Percentiles rank a stretch among this genome's conserved stretches.
phyloP scores from a whole-genome alignment of 305 asterid genomes.

The Plantago lanceolata region DNA sequence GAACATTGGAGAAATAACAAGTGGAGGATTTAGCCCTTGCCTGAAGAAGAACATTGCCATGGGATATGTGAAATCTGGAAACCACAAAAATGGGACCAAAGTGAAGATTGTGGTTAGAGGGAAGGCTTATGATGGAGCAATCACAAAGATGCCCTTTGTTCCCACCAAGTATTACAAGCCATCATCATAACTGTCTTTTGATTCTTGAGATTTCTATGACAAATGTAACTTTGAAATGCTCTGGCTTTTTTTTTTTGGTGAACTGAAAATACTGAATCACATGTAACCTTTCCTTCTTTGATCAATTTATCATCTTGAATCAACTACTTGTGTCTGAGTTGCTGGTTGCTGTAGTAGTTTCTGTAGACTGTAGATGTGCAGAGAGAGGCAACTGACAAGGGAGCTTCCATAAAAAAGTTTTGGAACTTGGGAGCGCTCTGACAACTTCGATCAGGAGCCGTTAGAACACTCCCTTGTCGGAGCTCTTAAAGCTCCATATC shows the following conservation, averaged over 20 bases:
- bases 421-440: no score
- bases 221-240: conserved; percentile 20
- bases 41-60: conserved; percentile 92
- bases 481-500: no score
- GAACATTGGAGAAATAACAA: conserved; percentile 90
- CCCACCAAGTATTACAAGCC: conserved; percentile 88
- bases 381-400: neutral
- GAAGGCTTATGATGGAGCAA: conserved; percentile 66
- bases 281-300: conserved; percentile 15
- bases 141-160: conserved; percentile 93
- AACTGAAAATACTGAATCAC: conserved; percentile 22
- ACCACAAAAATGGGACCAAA: conserved; percentile 71
- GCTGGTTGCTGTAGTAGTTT: no score
- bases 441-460: no score
- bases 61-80: conserved; percentile 93
- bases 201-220: conserved; percentile 17
- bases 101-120: conserved; percentile 80
- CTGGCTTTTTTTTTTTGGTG: conserved; percentile 13
- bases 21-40: conserved; percentile 98
- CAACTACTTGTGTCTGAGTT: no score
- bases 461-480: no score
- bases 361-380: neutral
- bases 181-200: conserved; percentile 32
- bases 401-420: no score
- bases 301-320: neutral